phyloP scores from a whole-genome alignment of 2,329 filamentous ascomycete species.

The Magnaporthales sp. region DNA sequence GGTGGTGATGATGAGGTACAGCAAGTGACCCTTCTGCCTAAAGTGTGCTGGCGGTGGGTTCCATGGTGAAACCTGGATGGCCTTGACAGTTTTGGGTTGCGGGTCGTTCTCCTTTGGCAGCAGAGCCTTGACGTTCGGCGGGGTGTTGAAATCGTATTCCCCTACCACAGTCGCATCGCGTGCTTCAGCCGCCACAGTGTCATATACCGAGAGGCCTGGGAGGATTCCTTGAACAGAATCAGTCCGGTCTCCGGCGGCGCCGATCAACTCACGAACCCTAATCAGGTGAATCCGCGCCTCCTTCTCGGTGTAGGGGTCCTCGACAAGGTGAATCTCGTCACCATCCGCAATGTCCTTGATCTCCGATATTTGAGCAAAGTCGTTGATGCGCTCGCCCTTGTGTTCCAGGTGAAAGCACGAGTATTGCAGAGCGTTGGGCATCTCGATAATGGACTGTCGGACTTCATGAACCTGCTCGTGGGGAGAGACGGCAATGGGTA shows the following conservation, averaged over 20 bases:
- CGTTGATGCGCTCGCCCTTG: constrained; percentile 82
- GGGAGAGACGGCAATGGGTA: constrained; percentile 82
- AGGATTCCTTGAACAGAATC: constrained; percentile 81
- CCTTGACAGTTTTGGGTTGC: constrained; percentile 84
- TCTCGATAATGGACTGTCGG: constrained; percentile 90
- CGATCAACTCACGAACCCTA: constrained; percentile 84
- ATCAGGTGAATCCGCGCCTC: constrained; percentile 93
- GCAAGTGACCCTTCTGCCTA: constrained; percentile 81
- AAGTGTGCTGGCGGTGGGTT: constrained; percentile 92
- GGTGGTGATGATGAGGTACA: constrained; percentile 83
- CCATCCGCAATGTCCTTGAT: constrained; percentile 70
- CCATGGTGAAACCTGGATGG: constrained; percentile 83
- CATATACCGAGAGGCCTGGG: constrained; percentile 79
- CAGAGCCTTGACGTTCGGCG: constrained; percentile 60
- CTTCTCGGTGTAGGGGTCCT: constrained; percentile 97
- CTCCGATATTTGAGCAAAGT: constrained; percentile 87
- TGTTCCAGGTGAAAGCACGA: constrained; percentile 98
- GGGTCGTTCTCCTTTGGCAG: constrained; percentile 58
- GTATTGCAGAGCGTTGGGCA: constrained; percentile 88
- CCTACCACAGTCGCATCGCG: constrained; percentile 28
- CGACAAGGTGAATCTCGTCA: constrained; percentile 72
- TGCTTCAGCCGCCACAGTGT: constrained; percentile 53
- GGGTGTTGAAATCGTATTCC: constrained; percentile 69
- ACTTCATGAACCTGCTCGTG: constrained; percentile 98
- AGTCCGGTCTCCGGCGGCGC: constrained; percentile 79